phyloP scores from a whole-genome alignment of 345 rosid genomes.

The Noccaea bulbosa region DNA sequence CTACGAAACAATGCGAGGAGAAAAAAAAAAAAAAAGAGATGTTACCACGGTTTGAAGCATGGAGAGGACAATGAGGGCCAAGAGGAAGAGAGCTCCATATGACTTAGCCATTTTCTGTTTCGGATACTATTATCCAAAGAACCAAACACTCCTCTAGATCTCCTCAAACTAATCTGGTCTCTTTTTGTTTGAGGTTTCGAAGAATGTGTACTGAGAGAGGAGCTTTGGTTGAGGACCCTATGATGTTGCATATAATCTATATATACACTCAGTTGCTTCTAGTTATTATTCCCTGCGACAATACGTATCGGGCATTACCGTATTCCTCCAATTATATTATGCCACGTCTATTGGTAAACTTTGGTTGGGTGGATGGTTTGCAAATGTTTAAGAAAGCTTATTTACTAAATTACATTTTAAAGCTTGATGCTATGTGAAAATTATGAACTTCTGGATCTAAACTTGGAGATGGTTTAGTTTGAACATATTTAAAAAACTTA shows the following conservation, averaged over 20 bases:
- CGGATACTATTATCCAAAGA: constrained; percentile 25
- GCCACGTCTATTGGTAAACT: constrained; percentile 34
- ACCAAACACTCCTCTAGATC: constrained; percentile 44
- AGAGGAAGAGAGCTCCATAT: constrained; percentile 50
- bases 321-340: neutral
- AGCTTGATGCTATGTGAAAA: neutral
- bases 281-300: constrained; percentile 17
- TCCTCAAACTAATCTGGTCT: constrained; percentile 34
- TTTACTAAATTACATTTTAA: neutral
- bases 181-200: constrained; percentile 22
- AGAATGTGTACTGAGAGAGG: constrained; percentile 32
- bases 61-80: constrained; percentile 66
- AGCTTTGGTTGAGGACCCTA: constrained; percentile 43
- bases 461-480: neutral
- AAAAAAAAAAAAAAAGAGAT: neutral
- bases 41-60: constrained; percentile 68
- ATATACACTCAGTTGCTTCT: constrained; percentile 42
- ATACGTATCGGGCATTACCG: neutral
- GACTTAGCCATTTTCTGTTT: constrained; percentile 57
- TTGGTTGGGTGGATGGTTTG: constrained; percentile 19
- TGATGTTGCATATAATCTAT: constrained; percentile 45
- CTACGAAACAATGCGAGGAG: neutral
- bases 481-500: neutral
- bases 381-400: constrained; percentile 30
- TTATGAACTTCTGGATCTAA: neutral